A percentile compares a stretch with the other conserved stretches of the same genome.
Evolutionary conservation across 2,329 filamentous ascomycete species (phyloP).

Genomic region (Grosmannia penicillata): DNA sequence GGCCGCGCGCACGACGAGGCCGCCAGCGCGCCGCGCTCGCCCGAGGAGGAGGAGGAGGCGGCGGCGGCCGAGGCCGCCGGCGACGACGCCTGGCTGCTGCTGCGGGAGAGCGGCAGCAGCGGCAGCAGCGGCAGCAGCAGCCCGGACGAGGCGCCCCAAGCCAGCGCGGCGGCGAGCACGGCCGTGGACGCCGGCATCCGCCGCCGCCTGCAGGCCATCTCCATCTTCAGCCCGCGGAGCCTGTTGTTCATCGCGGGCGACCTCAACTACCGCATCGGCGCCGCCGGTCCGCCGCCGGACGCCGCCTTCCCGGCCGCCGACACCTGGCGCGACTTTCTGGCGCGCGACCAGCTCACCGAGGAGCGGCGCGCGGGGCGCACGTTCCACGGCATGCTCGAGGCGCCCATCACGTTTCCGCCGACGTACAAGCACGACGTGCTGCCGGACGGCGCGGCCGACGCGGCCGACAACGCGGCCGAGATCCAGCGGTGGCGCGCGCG

Average conservation of each 20-base stretch:
- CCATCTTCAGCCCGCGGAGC: constrained; percentile 59
- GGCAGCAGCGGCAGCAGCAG: not conserved
- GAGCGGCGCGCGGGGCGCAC: constrained; percentile 57
- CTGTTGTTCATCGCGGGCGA: constrained; percentile 84
- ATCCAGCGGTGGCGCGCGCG: constrained; percentile 8
- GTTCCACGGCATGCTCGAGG: constrained; percentile 65
- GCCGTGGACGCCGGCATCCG: constrained; percentile 8
- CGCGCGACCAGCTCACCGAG: constrained; percentile 62
- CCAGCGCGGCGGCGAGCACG: constrained; percentile 6
- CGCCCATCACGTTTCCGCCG: constrained; percentile 64
- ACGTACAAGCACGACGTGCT: constrained; percentile 75
- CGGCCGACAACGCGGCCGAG: constrained; percentile 16
- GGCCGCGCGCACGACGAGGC: constrained; percentile 10
- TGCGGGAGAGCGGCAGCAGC: not conserved
- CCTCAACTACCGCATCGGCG: constrained; percentile 82
- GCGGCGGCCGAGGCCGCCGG: constrained; percentile 7
- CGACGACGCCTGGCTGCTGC: constrained; percentile 20
- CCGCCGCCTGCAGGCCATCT: constrained; percentile 33
- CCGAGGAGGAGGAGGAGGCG: constrained; percentile 22
- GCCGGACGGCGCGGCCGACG: constrained; percentile 12
- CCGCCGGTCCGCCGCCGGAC: constrained; percentile 42
- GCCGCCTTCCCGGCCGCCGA: constrained; percentile 49
- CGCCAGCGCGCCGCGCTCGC: constrained; percentile 9
- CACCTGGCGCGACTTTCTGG: constrained; percentile 54
- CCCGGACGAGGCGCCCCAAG: too few species aligned